These are phyloP conservation scores for Pleurotus pulmonarius DNA, from an alignment of 768 basidiomycete genomes.

Conservation along the genomic window DNA sequence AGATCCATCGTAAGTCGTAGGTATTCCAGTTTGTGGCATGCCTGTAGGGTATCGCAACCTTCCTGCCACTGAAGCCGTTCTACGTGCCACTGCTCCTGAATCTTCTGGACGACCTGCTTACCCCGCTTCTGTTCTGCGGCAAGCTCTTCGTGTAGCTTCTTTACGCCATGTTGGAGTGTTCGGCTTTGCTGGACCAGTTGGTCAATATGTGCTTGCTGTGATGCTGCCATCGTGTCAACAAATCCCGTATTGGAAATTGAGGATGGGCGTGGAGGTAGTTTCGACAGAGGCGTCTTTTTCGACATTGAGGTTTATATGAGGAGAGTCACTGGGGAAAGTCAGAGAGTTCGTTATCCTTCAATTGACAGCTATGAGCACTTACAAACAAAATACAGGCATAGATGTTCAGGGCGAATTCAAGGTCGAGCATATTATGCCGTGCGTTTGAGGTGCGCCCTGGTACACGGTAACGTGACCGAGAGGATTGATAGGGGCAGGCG, in stretches of 20 bases:
- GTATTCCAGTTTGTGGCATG: conserved; percentile 63
- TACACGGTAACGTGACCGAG: no score
- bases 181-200: conserved; percentile 70
- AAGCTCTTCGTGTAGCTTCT: conserved; percentile 49
- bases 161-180: conserved; percentile 57
- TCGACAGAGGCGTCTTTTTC: no score
- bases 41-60: conserved; percentile 59
- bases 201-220: conserved; percentile 66
- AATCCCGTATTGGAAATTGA: conserved; percentile 6
- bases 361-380: no score
- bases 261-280: no score
- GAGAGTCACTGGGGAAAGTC: no score
- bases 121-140: conserved; percentile 37
- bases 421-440: no score
- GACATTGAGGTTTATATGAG: no score
- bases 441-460: no score
- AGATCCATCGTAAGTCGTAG: conserved; percentile 50
- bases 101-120: conserved; percentile 35
- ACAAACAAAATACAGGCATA: no score
- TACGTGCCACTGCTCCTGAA: conserved; percentile 46
- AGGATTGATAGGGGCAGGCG: no score
- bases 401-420: no score
- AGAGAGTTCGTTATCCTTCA: no score
- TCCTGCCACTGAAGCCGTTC: conserved; percentile 59
- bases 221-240: conserved; percentile 42